phyloP scores from a whole-genome alignment of 305 asterid genomes.

The Solanum hybrid region DNA sequence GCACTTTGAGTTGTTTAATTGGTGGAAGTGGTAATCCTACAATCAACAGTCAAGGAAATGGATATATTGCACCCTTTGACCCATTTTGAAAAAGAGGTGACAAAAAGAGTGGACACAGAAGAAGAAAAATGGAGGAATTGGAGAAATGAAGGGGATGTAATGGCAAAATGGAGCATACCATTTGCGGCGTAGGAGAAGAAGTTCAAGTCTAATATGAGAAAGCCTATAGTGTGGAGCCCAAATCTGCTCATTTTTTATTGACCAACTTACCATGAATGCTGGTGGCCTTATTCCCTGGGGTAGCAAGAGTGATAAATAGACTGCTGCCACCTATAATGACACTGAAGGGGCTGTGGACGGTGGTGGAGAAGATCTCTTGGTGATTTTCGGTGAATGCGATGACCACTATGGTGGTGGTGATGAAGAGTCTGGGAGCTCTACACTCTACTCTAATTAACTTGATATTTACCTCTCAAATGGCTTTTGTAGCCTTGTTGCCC shows the following conservation, averaged over 20 bases:
- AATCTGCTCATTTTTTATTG: constrained; percentile 51
- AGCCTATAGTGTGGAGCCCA: constrained; percentile 90
- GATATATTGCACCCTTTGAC: neutral
- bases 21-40: neutral
- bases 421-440: neutral
- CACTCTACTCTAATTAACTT: neutral
- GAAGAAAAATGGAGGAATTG: constrained; percentile 71
- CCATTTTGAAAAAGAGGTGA: constrained; percentile 30
- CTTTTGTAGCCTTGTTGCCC: neutral
- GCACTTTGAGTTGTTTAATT: neutral
- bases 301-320: neutral
- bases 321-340: neutral
- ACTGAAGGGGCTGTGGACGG: neutral
- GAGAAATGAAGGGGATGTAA: constrained; percentile 85
- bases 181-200: constrained; percentile 73
- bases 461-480: neutral
- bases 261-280: constrained; percentile 65
- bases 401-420: neutral
- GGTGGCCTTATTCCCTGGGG: constrained; percentile 68
- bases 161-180: constrained; percentile 71
- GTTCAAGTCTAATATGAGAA: constrained; percentile 75
- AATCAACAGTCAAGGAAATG: neutral
- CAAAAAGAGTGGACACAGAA: constrained; percentile 62
- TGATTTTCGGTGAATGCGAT: neutral
- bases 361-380: neutral